Conservation (phyloP, 169 alveolate genomes). For the Plasmodium blacklocki region DNA sequence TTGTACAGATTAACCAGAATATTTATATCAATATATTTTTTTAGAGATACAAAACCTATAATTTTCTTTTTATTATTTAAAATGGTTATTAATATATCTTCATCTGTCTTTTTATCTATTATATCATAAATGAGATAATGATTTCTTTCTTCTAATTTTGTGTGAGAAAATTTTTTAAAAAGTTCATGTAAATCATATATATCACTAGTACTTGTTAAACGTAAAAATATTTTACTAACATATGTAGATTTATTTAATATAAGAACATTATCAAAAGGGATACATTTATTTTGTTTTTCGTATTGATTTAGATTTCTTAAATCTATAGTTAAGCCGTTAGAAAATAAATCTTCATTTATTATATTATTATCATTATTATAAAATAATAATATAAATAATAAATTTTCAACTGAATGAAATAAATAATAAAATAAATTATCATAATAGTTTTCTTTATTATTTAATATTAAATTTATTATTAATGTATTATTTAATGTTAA, state of each 20-base stretch:
- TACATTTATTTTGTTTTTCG: neutral
- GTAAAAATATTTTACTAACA: constrained; percentile 24
- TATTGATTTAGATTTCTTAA: neutral
- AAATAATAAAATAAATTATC: constrained; percentile 25
- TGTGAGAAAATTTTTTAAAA: constrained; percentile 19
- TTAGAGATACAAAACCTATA: constrained; percentile 43
- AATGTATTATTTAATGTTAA: constrained; percentile 27
- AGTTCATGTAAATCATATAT: constrained; percentile 66
- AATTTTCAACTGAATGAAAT: constrained; percentile 26
- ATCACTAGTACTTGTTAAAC: constrained; percentile 39
- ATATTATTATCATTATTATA: constrained; percentile 15
- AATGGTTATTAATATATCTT: constrained; percentile 36
- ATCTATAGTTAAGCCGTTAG: constrained; percentile 35
- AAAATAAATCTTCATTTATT: constrained; percentile 2
- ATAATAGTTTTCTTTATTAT: constrained; percentile 21
- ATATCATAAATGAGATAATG: constrained; percentile 44
- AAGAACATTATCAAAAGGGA: constrained; percentile 7
- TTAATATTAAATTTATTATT: constrained; percentile 35
- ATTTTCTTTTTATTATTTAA: constrained; percentile 52
- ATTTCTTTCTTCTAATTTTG: constrained; percentile 1
- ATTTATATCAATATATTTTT: constrained; percentile 55
- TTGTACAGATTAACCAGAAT: constrained; percentile 40
- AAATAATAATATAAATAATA: constrained; percentile 37
- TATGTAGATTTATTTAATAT: constrained; percentile 23
- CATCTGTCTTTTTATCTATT: constrained; percentile 47